phyloP scores from a whole-genome alignment of 2,329 filamentous ascomycete species.

The Waltergamsia citrina region DNA sequence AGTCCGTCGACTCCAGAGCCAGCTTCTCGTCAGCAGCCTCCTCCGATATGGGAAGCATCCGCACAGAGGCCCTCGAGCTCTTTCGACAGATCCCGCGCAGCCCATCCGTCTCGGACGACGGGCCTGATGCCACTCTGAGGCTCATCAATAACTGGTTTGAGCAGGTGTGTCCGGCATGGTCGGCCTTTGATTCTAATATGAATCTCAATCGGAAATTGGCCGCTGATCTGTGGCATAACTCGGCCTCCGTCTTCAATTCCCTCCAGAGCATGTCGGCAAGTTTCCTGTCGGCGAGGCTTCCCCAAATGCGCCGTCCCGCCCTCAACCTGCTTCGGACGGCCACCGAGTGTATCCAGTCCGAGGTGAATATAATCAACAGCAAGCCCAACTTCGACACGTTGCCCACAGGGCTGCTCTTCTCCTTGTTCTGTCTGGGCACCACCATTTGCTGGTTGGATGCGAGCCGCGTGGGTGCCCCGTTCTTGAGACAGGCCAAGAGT shows the following conservation, averaged over 20 bases:
- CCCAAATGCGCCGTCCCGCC: constrained; percentile 23
- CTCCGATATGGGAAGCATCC: neutral
- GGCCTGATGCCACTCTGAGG: neutral
- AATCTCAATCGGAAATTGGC: constrained; percentile 29
- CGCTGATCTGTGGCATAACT: constrained; percentile 23
- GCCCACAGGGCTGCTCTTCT: constrained; percentile 23
- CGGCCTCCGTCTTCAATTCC: constrained; percentile 24
- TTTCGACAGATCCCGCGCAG: constrained; percentile 14
- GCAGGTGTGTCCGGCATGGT: constrained; percentile 29
- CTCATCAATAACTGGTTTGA: constrained; percentile 26
- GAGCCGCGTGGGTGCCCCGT: constrained; percentile 18
- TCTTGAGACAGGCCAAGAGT: constrained; percentile 17
- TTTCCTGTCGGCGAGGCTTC: constrained; percentile 21
- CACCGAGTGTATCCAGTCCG: constrained; percentile 20
- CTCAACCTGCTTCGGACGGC: constrained; percentile 22
- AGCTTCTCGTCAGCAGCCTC: neutral
- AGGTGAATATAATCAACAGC: constrained; percentile 17
- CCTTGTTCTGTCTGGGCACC: constrained; percentile 28
- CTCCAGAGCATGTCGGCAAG: constrained; percentile 31
- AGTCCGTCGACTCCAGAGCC: too few relatives aligned
- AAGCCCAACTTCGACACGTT: constrained; percentile 11
- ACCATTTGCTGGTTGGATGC: constrained; percentile 30
- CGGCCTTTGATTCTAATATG: constrained; percentile 25
- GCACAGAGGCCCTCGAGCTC: neutral
- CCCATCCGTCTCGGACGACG: constrained; percentile 17